These are phyloP conservation scores for Penicillium bialowiezense DNA, from an alignment of 495 filamentous ascomycete species.

Conservation along the genomic window DNA sequence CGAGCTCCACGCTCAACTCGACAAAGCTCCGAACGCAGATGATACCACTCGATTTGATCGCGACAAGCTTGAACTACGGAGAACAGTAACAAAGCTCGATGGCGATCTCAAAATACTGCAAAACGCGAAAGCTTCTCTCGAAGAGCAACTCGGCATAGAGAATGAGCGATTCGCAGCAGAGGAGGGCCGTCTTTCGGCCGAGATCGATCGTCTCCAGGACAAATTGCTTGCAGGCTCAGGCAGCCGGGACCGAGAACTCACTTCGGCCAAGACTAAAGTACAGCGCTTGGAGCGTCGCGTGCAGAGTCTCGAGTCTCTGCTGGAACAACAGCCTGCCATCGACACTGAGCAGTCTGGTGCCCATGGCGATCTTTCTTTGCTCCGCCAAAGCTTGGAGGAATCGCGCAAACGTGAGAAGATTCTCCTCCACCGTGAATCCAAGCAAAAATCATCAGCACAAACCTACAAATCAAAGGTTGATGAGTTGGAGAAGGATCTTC, in stretches of 20 bases:
- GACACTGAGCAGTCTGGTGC: slow-evolving; percentile 37
- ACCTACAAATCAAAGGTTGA: slow-evolving; percentile 53
- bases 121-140: slow-evolving; percentile 55
- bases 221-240: slow-evolving; percentile 40
- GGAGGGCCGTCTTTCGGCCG: slow-evolving; percentile 53
- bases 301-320: slow-evolving; percentile 54
- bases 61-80: slow-evolving; percentile 61
- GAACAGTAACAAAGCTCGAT: slow-evolving; percentile 56
- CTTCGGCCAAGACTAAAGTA: slow-evolving; percentile 49
- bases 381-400: slow-evolving; percentile 60
- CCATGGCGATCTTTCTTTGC: slow-evolving; percentile 54
- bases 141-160: slow-evolving; percentile 53
- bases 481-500: slow-evolving; percentile 55
- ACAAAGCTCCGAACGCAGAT: slow-evolving; percentile 46
- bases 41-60: slow-evolving; percentile 57
- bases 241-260: slow-evolving; percentile 48
- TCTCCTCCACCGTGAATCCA: slow-evolving; percentile 58
- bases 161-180: slow-evolving; percentile 55
- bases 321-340: slow-evolving; percentile 38
- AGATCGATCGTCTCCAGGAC: slow-evolving; percentile 56
- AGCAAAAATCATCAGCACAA: slow-evolving; percentile 54
- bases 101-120: slow-evolving; percentile 55
- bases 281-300: slow-evolving; percentile 59
- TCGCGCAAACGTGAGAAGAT: slow-evolving; percentile 62
- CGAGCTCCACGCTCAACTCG: slow-evolving; percentile 58